These are phyloP conservation scores for Leccinum obscurum DNA, from an alignment of 768 basidiomycete genomes.

Conservation along the genomic window DNA sequence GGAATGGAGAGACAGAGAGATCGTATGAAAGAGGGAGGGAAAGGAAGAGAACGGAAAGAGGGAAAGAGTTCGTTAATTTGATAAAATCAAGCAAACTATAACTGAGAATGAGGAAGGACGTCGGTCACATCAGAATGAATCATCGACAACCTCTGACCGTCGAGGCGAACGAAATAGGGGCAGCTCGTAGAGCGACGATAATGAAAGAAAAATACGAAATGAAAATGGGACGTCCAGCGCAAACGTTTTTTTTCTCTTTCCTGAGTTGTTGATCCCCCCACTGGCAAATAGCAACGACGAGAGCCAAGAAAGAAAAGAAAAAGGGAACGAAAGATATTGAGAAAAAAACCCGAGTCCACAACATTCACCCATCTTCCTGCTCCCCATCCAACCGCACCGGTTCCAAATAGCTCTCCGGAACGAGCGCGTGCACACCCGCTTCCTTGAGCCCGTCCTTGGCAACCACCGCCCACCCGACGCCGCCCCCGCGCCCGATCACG, in stretches of 20 bases:
- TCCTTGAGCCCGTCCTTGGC: constrained; percentile 41
- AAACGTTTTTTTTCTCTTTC: not conserved
- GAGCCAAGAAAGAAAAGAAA: not conserved
- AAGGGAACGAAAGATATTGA: not conserved
- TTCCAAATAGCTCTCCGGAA: constrained; percentile 79
- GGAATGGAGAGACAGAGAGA: not conserved
- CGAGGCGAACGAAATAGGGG: too few species aligned
- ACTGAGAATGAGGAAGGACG: not conserved
- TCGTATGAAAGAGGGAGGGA: not conserved
- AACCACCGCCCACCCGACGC: constrained; percentile 80
- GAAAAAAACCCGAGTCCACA: not conserved
- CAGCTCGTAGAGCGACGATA: not conserved
- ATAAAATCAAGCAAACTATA: constrained; percentile 8
- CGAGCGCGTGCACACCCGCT: constrained; percentile 60
- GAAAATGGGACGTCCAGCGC: not conserved
- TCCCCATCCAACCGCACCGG: constrained; percentile 41
- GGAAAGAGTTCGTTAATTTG: not conserved
- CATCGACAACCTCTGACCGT: not conserved
- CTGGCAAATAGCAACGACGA: not conserved
- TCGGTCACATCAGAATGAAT: not conserved
- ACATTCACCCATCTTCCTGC: constrained; percentile 15
- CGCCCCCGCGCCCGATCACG: constrained; percentile 74
- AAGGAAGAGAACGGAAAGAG: not conserved
- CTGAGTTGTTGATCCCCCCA: not conserved
- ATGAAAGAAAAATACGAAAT: not conserved